Evolutionary conservation across 176 grass and related monocot genomes (phyloP).

Genomic region (barley (Hordeum vulgare)): DNA sequence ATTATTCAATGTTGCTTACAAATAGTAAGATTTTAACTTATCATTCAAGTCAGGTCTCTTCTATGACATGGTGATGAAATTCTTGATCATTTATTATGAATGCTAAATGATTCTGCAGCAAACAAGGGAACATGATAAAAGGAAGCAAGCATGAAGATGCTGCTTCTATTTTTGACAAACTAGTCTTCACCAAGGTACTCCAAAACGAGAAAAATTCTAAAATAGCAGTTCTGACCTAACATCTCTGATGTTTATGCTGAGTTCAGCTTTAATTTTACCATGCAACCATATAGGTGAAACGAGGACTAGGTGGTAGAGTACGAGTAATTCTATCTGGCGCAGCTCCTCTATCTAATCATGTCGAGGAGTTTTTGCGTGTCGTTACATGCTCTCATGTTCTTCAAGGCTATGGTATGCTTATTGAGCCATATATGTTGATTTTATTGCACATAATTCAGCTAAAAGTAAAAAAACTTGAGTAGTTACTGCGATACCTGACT

Average conservation of each 20-base stretch:
- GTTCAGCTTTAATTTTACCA: neutral
- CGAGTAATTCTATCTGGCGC: conserved; percentile 83
- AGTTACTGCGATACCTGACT: neutral
- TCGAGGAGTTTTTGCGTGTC: conserved; percentile 82
- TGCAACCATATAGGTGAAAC: conserved; percentile 61
- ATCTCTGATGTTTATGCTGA: neutral
- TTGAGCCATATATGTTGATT: conserved; percentile 8
- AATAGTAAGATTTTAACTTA: conserved; percentile 49
- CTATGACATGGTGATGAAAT: neutral
- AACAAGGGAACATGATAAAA: conserved; percentile 80
- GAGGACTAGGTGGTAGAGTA: conserved; percentile 67
- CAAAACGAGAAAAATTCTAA: neutral
- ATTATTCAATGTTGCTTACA: conserved; percentile 77
- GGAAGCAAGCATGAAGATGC: conserved; percentile 85
- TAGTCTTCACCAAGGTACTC: conserved; percentile 83
- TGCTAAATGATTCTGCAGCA: conserved; percentile 39
- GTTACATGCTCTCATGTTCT: conserved; percentile 90
- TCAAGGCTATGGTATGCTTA: conserved; percentile 82
- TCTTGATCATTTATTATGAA: conserved; percentile 15
- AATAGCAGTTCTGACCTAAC: neutral
- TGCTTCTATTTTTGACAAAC: conserved; percentile 59
- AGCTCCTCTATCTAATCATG: conserved; percentile 75
- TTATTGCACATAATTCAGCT: neutral
- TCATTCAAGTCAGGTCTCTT: conserved; percentile 2
- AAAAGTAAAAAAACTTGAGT: neutral